phyloP scores from a whole-genome alignment of 2,329 filamentous ascomycete species.

The Beauveria sp. region DNA sequence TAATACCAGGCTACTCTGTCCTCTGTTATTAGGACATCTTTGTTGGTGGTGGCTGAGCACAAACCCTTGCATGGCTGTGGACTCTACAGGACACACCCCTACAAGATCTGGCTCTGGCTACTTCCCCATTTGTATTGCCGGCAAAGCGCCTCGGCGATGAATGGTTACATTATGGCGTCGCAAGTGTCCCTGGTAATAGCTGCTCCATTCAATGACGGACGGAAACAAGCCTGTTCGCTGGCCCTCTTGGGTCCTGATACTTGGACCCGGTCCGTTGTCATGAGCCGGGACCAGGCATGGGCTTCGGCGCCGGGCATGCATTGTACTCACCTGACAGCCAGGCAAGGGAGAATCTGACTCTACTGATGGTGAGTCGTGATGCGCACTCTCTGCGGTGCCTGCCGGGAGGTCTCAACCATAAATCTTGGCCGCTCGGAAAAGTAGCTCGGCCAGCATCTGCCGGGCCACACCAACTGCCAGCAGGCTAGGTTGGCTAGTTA shows the following conservation, averaged over 20 bases:
- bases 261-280: background rate
- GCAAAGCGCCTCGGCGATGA: slow-evolving; percentile 8
- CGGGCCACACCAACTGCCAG: background rate
- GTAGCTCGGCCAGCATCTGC: background rate
- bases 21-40: background rate
- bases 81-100: background rate
- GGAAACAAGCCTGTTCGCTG: background rate
- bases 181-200: background rate
- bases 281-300: background rate
- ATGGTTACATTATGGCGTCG: slow-evolving; percentile 8
- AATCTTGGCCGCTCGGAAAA: background rate
- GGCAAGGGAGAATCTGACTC: background rate
- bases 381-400: background rate
- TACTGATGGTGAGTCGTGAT: background rate
- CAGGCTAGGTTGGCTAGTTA: no score
- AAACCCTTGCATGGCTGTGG: background rate
- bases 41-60: slow-evolving; percentile 11
- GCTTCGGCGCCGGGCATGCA: background rate
- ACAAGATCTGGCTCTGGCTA: background rate
- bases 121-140: background rate
- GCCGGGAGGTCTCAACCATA: background rate
- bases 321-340: background rate
- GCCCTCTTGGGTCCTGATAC: background rate
- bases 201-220: background rate
- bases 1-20: background rate